phyloP scores from a whole-genome alignment of 2,329 filamentous ascomycete species.

The Trichoderma sp. region DNA sequence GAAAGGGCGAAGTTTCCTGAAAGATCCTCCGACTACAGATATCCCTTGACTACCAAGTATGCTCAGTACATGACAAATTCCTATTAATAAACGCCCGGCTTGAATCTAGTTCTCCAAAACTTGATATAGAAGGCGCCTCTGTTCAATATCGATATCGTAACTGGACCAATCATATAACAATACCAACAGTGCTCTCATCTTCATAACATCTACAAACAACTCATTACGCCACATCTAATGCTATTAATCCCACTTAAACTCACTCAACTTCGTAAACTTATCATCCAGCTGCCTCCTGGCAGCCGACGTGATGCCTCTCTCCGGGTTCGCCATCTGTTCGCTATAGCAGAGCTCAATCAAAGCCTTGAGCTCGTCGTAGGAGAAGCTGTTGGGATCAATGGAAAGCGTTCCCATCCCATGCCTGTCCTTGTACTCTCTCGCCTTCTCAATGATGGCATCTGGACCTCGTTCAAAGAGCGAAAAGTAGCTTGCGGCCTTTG shows the following conservation, averaged over 20 bases:
- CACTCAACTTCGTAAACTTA: conserved; percentile 69
- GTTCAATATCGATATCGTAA: background rate
- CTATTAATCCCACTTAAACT: conserved; percentile 67
- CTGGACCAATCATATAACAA: background rate
- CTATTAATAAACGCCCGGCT: background rate
- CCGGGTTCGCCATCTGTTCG: conserved; percentile 66
- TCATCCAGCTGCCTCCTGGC: conserved; percentile 73
- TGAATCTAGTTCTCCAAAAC: background rate
- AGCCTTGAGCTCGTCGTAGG: conserved; percentile 68
- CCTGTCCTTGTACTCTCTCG: conserved; percentile 52
- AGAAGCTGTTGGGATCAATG: conserved; percentile 53
- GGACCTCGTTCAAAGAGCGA: conserved; percentile 68
- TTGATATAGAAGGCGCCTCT: background rate
- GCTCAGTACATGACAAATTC: background rate
- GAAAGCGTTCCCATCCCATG: conserved; percentile 41
- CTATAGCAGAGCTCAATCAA: conserved; percentile 70
- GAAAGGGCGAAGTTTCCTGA: too few relatives aligned
- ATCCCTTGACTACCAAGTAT: background rate
- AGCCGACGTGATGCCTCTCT: conserved; percentile 68
- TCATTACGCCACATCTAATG: conserved; percentile 13
- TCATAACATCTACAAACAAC: background rate
- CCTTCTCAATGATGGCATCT: conserved; percentile 66
- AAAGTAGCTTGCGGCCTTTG: conserved; percentile 68
- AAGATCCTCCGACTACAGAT: background rate
- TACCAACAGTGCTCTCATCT: background rate